Base-by-base conservation (phyloP, 1,284 basidiomycete species). In the Apiotrichum gamsii region DNA sequence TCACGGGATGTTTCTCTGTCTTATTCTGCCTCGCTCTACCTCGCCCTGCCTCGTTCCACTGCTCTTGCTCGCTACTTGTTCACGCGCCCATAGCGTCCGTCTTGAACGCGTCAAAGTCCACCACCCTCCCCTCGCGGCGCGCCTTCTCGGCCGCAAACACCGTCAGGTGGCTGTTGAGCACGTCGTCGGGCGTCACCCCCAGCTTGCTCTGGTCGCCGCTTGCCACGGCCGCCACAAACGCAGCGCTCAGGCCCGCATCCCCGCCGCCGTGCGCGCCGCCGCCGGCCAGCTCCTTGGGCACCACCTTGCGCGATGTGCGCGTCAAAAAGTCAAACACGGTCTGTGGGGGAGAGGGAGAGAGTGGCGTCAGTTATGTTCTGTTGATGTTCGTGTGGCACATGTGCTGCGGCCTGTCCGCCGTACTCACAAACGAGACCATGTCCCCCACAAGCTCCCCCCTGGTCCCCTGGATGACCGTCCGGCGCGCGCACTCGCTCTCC, bases 121-220 rank as follows among this genome's bases (percentile, higher is more conserved):
- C 77, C 5, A 88, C 81, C 10, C 61, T 73, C 11, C 82, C 83
- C 55, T 83, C 78, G 47, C 67, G 76, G 52, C 87, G 75, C 55
- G 84, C 85, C 56, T 78, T 76, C 73, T 90, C 87, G 32, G 85
- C 86, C 40, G 87, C 87, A 72, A 90, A 90, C 34, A 89, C 85
- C 3, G 84, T 81, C 59, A 90, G 64, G 71, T 90, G 87, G 57
- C 83, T 85, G 64, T 77, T 80, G 51, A 90, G 67, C 23, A 87
- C 79, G 46, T 88, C 84, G 11, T 74, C 72, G 0, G 86, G 63
- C 11, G 84, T 85, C 32, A 69, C 57, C 1, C 81, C 83, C 28
- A 89, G 76, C 34, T 78, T 53, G 2, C 75, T 70, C 72, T 89
- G 87, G 46, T 63, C 58, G 18, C 35, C 18, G 6, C 73, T 76